These are phyloP conservation scores for Trichophaea hybrida DNA, from an alignment of 2,329 filamentous ascomycete genomes.

Conservation along the genomic window DNA sequence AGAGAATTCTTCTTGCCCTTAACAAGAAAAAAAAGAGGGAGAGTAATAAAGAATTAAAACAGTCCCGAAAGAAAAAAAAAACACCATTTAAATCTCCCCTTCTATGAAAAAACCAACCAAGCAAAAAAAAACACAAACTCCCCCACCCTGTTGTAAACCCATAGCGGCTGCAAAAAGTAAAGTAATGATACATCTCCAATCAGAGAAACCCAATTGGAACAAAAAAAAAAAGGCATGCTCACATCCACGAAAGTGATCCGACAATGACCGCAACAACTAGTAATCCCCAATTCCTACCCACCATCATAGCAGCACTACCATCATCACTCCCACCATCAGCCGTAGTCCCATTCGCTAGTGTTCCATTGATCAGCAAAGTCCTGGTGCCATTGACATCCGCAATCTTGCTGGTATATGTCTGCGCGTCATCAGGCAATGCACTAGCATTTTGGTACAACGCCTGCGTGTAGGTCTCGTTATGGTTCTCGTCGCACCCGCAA, in stretches of 20 bases:
- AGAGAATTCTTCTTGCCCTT: no score
- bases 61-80: no score
- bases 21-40: no score
- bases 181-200: neutral
- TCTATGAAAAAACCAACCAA: no score
- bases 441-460: slow-evolving; percentile 45
- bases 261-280: neutral
- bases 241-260: neutral
- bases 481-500: slow-evolving; percentile 58
- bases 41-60: no score
- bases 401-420: slow-evolving; percentile 41
- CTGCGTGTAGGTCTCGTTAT: slow-evolving; percentile 44
- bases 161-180: neutral
- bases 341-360: slow-evolving; percentile 53
- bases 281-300: neutral
- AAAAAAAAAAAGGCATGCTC: neutral
- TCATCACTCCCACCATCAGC: slow-evolving; percentile 32
- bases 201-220: neutral
- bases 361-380: slow-evolving; percentile 58
- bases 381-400: slow-evolving; percentile 47
- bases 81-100: no score
- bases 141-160: neutral
- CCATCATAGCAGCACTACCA: neutral
- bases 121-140: neutral
- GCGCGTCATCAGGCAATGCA: slow-evolving; percentile 41